phyloP scores from a whole-genome alignment of 1,284 basidiomycete genomes.

The Amylostereum chailletii region DNA sequence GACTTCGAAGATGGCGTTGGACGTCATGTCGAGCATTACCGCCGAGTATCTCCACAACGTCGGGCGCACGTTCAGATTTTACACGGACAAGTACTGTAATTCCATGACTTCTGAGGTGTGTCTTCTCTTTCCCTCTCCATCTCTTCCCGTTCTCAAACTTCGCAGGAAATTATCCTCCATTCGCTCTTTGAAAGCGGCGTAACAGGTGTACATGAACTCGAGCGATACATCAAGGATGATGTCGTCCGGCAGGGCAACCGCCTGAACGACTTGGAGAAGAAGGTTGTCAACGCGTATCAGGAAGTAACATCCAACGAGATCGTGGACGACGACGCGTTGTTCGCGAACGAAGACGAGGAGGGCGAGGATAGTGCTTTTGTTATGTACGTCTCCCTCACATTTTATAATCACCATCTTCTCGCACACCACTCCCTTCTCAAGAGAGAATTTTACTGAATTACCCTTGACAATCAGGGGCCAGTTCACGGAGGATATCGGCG shows the following conservation, averaged over 20 bases:
- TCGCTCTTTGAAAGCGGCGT: conserved; percentile 84
- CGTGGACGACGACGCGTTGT: conserved; percentile 73
- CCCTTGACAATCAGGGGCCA: conserved; percentile 48
- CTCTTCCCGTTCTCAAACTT: conserved; percentile 4
- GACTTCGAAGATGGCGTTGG: conserved; percentile 60
- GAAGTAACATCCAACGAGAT: conserved; percentile 44
- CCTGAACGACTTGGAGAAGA: conserved; percentile 76
- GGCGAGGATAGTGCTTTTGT: conserved; percentile 71
- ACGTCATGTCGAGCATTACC: conserved; percentile 75
- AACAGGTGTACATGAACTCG: conserved; percentile 67
- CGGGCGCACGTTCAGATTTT: conserved; percentile 76
- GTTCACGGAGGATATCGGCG: conserved; percentile 83
- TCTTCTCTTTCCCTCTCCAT: conserved; percentile 3
- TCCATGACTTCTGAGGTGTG: conserved; percentile 77
- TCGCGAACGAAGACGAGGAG: conserved; percentile 59
- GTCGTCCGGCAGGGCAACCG: conserved; percentile 76
- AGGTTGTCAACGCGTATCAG: conserved; percentile 73
- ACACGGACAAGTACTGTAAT: conserved; percentile 73
- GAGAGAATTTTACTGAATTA: neutral
- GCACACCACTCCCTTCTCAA: too few species aligned
- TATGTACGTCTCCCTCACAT: conserved; percentile 37
- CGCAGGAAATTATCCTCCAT: conserved; percentile 85
- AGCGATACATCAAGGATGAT: conserved; percentile 86
- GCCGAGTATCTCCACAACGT: conserved; percentile 81
- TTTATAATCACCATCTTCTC: too few species aligned